Conservation (phyloP, 2,329 filamentous ascomycete species). For the Cladobotryum protrusum region DNA sequence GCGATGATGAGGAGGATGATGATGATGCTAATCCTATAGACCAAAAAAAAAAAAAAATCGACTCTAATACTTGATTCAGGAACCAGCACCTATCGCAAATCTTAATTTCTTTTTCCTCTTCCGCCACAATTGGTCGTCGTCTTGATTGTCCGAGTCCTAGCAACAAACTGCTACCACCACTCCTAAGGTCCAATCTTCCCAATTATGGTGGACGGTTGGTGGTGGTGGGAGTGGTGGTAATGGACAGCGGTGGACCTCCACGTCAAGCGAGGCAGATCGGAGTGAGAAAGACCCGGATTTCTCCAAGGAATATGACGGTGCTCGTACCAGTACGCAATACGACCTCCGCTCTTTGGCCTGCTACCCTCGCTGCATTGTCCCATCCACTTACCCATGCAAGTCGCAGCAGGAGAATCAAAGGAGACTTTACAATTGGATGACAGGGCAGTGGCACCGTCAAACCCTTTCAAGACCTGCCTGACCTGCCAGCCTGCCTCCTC, state of each 20-base stretch:
- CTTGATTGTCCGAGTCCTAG: too few species aligned
- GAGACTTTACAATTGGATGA: constrained; percentile 5
- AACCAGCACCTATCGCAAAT: too few species aligned
- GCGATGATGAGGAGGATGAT: not conserved
- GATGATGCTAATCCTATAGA: not conserved
- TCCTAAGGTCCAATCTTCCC: too few species aligned
- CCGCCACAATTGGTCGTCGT: too few species aligned
- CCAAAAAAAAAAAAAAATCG: too few species aligned
- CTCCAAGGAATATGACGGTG: constrained; percentile 1
- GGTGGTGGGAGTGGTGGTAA: too few species aligned
- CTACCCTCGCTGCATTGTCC: constrained; percentile 5
- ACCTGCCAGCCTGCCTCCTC: constrained; percentile 4
- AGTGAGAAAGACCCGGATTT: constrained; percentile 4
- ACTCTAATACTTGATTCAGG: too few species aligned
- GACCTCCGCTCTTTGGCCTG: constrained; percentile 1
- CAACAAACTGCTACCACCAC: too few species aligned
- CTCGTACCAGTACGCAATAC: constrained; percentile 6
- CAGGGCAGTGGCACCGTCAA: constrained; percentile 8
- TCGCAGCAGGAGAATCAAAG: constrained; percentile 2
- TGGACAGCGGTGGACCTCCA: not conserved
- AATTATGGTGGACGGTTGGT: too few species aligned
- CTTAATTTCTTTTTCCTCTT: too few species aligned
- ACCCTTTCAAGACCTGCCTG: not conserved
- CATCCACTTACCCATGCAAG: constrained; percentile 10
- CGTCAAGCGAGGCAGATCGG: constrained; percentile 9